Conservation (phyloP, 345 rosid genomes). For the Orychophragmus violaceus region DNA sequence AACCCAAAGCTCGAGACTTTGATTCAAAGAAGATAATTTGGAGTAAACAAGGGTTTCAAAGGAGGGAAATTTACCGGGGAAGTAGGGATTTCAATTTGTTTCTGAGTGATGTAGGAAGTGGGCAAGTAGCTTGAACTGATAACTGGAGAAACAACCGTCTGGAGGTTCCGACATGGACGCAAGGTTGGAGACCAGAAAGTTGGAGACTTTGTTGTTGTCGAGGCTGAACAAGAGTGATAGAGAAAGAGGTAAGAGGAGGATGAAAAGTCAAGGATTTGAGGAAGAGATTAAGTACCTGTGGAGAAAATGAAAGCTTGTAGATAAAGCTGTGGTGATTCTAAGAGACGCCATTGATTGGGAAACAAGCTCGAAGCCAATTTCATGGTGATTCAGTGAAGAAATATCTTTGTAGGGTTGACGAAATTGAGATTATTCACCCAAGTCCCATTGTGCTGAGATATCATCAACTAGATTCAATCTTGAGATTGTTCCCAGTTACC, state of each 20-base stretch:
- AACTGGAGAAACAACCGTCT: conserved; percentile 43
- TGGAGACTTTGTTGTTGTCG: conserved; percentile 26
- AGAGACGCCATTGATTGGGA: conserved; percentile 31
- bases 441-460: no score
- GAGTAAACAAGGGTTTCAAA: background rate
- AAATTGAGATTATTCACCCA: no score
- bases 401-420: no score
- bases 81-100: conserved; percentile 25
- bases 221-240: conserved; percentile 3
- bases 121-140: conserved; percentile 58
- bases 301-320: conserved; percentile 22
- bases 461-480: no score
- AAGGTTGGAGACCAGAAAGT: no score
- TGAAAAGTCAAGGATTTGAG: background rate
- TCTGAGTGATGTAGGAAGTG: conserved; percentile 32
- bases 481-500: no score
- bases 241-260: conserved; percentile 3
- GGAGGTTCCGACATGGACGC: conserved; percentile 49
- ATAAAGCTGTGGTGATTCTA: conserved; percentile 16
- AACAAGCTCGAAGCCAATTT: conserved; percentile 30
- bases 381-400: conserved; percentile 22
- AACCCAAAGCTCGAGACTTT: conserved; percentile 7
- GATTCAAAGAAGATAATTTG: no score
- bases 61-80: conserved; percentile 10
- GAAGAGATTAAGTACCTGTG: conserved; percentile 2